Percentiles rank a stretch among this genome's conserved stretches.
Conservation (phyloP, 139 green algal genomes). For the Chlamydomonas sp. region DNA sequence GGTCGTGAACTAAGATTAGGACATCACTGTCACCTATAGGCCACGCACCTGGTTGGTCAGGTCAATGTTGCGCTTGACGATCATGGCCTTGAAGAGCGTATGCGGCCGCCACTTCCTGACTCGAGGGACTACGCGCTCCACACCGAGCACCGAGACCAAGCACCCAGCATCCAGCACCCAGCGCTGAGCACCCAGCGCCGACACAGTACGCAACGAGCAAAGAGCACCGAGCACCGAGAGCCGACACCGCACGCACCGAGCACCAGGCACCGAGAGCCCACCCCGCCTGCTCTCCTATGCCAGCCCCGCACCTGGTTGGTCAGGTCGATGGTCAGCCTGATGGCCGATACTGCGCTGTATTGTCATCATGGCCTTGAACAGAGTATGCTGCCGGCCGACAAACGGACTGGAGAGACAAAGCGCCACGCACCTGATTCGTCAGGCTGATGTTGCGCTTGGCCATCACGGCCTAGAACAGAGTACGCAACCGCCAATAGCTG, state of each 20-base stretch:
- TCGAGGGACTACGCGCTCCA: neutral
- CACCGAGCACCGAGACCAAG: too few relatives aligned
- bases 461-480: conserved; percentile 65
- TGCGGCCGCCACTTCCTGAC: neutral
- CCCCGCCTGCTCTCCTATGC: conserved; percentile 13
- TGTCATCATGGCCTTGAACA: too few relatives aligned
- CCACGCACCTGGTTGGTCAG: conserved; percentile 46
- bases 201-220: too few relatives aligned
- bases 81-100: conserved; percentile 58
- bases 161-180: too few relatives aligned
- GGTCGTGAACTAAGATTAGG: too few relatives aligned
- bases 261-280: too few relatives aligned
- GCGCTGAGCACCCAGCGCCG: too few relatives aligned
- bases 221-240: neutral
- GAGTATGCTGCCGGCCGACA: too few relatives aligned
- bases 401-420: neutral
- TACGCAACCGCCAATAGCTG: too few relatives aligned
- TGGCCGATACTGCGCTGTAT: too few relatives aligned
- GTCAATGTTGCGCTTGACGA: conserved; percentile 54
- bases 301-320: conserved; percentile 27
- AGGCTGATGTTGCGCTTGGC: conserved; percentile 56
- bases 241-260: neutral
- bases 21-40: neutral
- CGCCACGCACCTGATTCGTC: conserved; percentile 43
- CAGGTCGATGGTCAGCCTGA: too few relatives aligned